A percentile compares a stretch with the other conserved stretches of the same genome.
Evolutionary conservation across 805 yeast species (phyloP).

Genomic region (Cephaloascus albidus): DNA sequence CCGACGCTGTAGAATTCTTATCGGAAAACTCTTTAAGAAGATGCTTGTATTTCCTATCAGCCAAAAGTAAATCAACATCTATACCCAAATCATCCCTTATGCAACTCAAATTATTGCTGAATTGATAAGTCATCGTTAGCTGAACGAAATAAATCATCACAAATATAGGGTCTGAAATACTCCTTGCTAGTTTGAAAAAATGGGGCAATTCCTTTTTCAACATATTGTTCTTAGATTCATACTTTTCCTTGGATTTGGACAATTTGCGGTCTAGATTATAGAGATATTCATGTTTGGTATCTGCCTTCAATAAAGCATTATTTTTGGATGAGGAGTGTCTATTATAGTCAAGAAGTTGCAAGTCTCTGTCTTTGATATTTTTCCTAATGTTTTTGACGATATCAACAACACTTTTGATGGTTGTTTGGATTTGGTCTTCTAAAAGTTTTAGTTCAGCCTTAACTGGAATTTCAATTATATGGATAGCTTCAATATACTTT

Average conservation of each 20-base stretch:
- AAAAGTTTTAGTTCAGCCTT: neutral
- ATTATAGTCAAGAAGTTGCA: slow-evolving; percentile 28
- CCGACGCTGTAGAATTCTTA: slow-evolving; percentile 4
- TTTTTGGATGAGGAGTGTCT: slow-evolving; percentile 17
- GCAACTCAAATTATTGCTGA: slow-evolving; percentile 11
- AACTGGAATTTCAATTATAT: neutral
- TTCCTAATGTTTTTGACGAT: slow-evolving; percentile 15
- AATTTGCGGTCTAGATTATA: slow-evolving; percentile 17
- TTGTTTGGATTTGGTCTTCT: neutral
- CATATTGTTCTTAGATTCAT: slow-evolving; percentile 22
- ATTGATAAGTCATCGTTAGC: slow-evolving; percentile 22
- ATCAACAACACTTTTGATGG: neutral
- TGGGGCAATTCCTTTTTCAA: slow-evolving; percentile 39
- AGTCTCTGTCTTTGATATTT: slow-evolving; percentile 17
- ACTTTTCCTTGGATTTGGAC: slow-evolving; percentile 21
- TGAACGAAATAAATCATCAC: slow-evolving; percentile 26
- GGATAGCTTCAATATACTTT: neutral
- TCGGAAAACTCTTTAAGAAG: slow-evolving; percentile 1
- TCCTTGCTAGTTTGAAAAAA: slow-evolving; percentile 22
- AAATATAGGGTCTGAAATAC: slow-evolving; percentile 21
- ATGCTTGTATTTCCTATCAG: neutral
- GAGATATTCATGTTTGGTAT: slow-evolving; percentile 24
- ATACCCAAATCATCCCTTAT: slow-evolving; percentile 7
- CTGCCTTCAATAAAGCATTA: slow-evolving; percentile 20
- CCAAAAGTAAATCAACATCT: slow-evolving; percentile 1